Evolutionary conservation across 805 yeast genomes (phyloP), one percentile per base, ranked within the genome.

Genomic region (Wickerhamomyces silvicola): DNA sequence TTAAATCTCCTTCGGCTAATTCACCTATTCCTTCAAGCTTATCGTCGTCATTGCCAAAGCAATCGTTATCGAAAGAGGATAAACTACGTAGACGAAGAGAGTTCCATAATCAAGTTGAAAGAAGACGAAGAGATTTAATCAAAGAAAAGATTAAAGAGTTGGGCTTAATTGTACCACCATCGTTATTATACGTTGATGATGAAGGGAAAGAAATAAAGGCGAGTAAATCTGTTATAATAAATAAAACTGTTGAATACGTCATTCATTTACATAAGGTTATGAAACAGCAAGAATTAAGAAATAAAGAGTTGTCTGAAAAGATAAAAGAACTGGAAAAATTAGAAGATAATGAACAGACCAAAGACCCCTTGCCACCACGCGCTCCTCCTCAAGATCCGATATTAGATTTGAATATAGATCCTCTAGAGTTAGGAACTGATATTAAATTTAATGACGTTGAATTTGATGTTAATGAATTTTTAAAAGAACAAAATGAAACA

Each of bases 81-180:
- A 82, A 81, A 50, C 55, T 82, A 33, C 72, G 76, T 39, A 69
- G 95, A 41, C 70, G 95, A 41, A 64, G 95, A 38, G 95, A 87
- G 52, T 79, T 86, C 40, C 97, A 88, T 56, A 88, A 88, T 52
- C 95, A 95, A 2, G 97, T 88, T 5, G 97, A 88, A 57, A 70
- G 96, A 47, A 69, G 95, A 45, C 71, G 97, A 51, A 69, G 97
- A 41, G 97, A 90, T 55, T 66, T 85, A 45, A 88, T 88, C 50
- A 87, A 88, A 54, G 94, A 83, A 49, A 77, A 84, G 47, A 87
- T 88, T 40, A 81, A 81, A 52, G 95, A 85, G 46, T 63, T 88
- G 47, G 90, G 94, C 1, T 59, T 71, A 16, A 64, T 88, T 30
- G 82, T 88, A 1, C 97, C 97, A 2, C 90, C 86, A 1, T 66